phyloP scores from a whole-genome alignment of 768 basidiomycete genomes.

The Lentinula raphanica region DNA sequence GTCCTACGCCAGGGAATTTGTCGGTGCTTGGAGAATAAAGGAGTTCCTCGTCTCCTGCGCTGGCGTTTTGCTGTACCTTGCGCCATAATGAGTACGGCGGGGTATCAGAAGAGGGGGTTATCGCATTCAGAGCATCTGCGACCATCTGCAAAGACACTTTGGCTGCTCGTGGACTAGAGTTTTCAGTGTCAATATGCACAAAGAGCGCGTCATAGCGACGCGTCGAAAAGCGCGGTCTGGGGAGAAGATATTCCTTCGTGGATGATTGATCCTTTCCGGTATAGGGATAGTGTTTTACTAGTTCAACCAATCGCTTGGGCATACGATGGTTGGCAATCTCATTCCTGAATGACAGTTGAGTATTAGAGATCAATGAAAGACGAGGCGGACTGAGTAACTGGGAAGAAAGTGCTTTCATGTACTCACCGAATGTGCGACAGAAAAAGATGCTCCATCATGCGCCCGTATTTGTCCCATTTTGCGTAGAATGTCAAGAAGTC shows the following conservation, averaged over 20 bases:
- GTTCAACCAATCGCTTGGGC: slow-evolving; percentile 66
- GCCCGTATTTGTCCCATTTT: slow-evolving; percentile 69
- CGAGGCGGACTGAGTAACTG: not conserved
- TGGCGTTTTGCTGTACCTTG: slow-evolving; percentile 35
- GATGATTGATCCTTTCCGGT: slow-evolving; percentile 23
- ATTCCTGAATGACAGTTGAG: slow-evolving; percentile 36
- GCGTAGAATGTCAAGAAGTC: slow-evolving; percentile 64
- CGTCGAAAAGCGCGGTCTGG: slow-evolving; percentile 67
- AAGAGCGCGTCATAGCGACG: slow-evolving; percentile 58
- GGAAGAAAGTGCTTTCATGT: not conserved
- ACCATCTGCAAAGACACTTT: slow-evolving; percentile 58
- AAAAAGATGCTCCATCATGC: slow-evolving; percentile 74
- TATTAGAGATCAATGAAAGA: slow-evolving; percentile 4
- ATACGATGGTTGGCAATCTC: slow-evolving; percentile 50
- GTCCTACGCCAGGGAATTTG: slow-evolving; percentile 34
- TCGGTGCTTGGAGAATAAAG: slow-evolving; percentile 25
- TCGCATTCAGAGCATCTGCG: slow-evolving; percentile 52
- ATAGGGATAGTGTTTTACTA: slow-evolving; percentile 69
- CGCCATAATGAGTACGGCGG: slow-evolving; percentile 40
- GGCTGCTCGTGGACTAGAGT: slow-evolving; percentile 32
- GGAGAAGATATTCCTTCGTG: slow-evolving; percentile 40
- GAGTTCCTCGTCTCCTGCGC: slow-evolving; percentile 28
- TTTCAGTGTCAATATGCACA: slow-evolving; percentile 58
- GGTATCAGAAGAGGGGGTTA: not conserved
- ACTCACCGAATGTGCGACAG: slow-evolving; percentile 64